These are phyloP conservation scores for Penicillium maclennaniae DNA, from an alignment of 495 filamentous ascomycete genomes.

Conservation along the genomic window DNA sequence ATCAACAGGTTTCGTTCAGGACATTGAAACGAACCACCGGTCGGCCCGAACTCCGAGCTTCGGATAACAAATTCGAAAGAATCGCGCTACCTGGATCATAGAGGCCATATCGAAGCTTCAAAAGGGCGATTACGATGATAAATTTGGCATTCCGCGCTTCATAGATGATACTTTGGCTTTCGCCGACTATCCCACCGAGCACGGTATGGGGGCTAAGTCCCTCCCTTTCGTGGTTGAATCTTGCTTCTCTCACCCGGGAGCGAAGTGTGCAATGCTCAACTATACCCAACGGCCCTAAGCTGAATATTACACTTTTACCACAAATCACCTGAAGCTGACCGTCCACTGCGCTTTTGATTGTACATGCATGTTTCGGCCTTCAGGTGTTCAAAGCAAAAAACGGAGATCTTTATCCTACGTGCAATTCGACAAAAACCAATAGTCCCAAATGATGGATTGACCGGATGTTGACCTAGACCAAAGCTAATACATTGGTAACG, in stretches of 20 bases:
- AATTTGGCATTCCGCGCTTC: slow-evolving; percentile 9
- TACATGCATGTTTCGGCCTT: no score
- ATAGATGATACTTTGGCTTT: slow-evolving; percentile 13
- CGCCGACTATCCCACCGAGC: slow-evolving; percentile 6
- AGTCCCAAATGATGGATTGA: no score
- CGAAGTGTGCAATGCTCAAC: not conserved
- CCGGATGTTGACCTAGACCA: no score
- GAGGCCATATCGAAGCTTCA: slow-evolving; percentile 5
- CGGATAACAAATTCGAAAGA: slow-evolving; percentile 3
- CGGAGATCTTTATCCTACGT: no score
- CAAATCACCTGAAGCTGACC: no score
- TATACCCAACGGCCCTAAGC: not conserved
- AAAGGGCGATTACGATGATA: slow-evolving; percentile 1
- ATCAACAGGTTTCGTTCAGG: slow-evolving; percentile 15
- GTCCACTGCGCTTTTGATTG: no score
- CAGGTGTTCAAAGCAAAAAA: no score
- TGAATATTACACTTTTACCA: no score
- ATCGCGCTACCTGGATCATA: slow-evolving; percentile 17
- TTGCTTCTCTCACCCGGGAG: not conserved
- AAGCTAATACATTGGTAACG: no score
- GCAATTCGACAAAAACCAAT: no score
- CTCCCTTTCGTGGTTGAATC: not conserved
- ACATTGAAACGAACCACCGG: not conserved
- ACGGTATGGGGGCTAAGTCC: not conserved
- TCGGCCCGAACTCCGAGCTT: not conserved